Percentiles rank a stretch among this genome's conserved stretches.
These are phyloP conservation scores for Pseudogymnoascus sp. DNA, from an alignment of 2,329 filamentous ascomycete genomes.

Conservation along the genomic window DNA sequence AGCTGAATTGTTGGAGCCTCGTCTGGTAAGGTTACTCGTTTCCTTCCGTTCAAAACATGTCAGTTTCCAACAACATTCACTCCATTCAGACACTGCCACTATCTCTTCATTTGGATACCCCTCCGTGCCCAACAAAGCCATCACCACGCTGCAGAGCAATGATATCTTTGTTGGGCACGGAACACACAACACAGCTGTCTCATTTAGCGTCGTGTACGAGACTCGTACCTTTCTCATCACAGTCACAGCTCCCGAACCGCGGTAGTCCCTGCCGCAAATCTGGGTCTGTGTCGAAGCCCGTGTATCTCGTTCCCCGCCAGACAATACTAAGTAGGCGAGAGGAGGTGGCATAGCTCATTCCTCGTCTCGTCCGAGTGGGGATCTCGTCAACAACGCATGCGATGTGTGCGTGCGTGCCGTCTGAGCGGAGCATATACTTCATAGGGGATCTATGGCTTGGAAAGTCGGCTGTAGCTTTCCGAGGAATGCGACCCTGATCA, in stretches of 20 bases:
- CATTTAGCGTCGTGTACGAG: background rate
- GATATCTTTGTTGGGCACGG: background rate
- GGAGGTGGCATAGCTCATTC: background rate
- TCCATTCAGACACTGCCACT: background rate
- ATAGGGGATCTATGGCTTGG: background rate
- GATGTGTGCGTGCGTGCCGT: background rate
- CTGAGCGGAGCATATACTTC: background rate
- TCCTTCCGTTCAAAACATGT: background rate
- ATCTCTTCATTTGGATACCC: background rate
- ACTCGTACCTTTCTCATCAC: background rate
- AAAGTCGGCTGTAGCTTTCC: background rate
- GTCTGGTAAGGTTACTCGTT: background rate
- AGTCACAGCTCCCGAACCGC: background rate
- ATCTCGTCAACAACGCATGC: background rate
- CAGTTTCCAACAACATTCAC: background rate
- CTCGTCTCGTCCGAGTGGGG: background rate
- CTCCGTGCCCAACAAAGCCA: background rate
- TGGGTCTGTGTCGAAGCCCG: background rate
- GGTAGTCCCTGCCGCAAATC: background rate
- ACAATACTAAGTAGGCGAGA: background rate
- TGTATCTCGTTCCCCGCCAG: background rate
- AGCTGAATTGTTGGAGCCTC: background rate
- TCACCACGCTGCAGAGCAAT: background rate
- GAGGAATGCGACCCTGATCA: background rate
- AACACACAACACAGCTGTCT: background rate